Evolutionary conservation across 345 rosid genomes (phyloP).

Genomic region (Citrus mangshanensis): DNA sequence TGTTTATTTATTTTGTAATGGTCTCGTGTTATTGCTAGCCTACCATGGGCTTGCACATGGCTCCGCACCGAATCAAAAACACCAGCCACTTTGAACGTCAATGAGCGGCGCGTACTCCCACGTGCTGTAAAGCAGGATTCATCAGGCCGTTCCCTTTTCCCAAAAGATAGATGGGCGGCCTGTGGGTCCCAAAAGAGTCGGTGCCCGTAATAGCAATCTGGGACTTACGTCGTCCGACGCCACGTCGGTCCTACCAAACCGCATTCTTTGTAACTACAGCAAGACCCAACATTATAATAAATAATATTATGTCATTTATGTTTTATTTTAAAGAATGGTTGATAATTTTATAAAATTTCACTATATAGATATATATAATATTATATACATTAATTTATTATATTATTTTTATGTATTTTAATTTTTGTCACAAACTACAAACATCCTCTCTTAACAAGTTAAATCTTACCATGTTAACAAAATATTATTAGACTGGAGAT

Average conservation of each 20-base stretch:
- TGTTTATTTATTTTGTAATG: too few relatives aligned
- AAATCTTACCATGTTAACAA: too few relatives aligned
- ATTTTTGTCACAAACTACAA: too few relatives aligned
- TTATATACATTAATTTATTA: too few relatives aligned
- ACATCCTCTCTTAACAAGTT: too few relatives aligned
- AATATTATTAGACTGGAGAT: too few relatives aligned
- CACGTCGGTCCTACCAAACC: neutral
- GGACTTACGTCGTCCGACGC: neutral
- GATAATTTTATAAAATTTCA: too few relatives aligned
- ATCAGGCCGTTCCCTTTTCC: slow-evolving; percentile 10
- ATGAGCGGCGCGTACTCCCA: neutral
- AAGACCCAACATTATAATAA: too few relatives aligned
- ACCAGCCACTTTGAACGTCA: neutral
- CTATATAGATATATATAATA: too few relatives aligned
- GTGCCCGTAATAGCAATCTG: neutral
- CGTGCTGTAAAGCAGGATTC: neutral
- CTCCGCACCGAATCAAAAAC: neutral
- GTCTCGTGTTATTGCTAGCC: neutral
- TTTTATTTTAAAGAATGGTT: too few relatives aligned
- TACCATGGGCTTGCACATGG: neutral
- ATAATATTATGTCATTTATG: too few relatives aligned
- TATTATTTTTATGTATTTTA: too few relatives aligned
- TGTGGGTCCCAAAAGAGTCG: slow-evolving; percentile 3
- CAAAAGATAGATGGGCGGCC: slow-evolving; percentile 9
- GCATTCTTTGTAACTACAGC: neutral